Evolutionary conservation across 768 basidiomycete genomes (phyloP).

Genomic region (Ramaria rubella): DNA sequence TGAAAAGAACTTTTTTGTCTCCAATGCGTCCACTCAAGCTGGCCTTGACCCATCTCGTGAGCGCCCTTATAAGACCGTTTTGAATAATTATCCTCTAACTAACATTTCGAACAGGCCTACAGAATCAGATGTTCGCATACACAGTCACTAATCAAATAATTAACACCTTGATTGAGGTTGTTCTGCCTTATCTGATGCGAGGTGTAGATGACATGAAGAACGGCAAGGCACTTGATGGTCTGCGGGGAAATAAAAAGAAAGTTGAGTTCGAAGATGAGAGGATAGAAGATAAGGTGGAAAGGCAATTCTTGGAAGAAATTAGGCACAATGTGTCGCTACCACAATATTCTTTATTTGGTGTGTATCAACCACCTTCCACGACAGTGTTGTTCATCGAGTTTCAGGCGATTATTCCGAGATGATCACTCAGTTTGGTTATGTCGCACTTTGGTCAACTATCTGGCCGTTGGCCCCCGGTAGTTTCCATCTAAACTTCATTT

Average conservation of each 20-base stretch:
- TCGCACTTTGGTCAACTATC: constrained; percentile 86
- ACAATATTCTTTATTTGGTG: constrained; percentile 68
- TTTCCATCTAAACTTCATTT: not conserved
- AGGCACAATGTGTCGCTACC: constrained; percentile 73
- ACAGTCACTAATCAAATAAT: constrained; percentile 84
- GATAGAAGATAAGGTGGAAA: constrained; percentile 50
- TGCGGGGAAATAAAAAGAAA: constrained; percentile 46
- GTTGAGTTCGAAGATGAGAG: constrained; percentile 69
- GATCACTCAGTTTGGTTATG: constrained; percentile 93
- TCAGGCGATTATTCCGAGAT: constrained; percentile 86
- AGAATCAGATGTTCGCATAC: constrained; percentile 91
- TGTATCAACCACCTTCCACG: constrained; percentile 11
- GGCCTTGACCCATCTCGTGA: constrained; percentile 14
- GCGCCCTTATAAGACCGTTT: not conserved
- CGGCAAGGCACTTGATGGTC: constrained; percentile 21
- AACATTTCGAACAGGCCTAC: constrained; percentile 39
- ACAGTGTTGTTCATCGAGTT: not conserved
- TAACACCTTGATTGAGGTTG: constrained; percentile 72
- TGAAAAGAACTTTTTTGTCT: not conserved
- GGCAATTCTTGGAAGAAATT: constrained; percentile 72
- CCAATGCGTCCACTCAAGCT: constrained; percentile 17
- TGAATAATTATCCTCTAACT: not conserved
- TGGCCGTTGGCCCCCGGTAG: constrained; percentile 85
- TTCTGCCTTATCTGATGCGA: constrained; percentile 70
- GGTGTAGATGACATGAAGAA: constrained; percentile 45